phyloP scores from a whole-genome alignment of 2,329 filamentous ascomycete species.

The Mariannaea sp. region DNA sequence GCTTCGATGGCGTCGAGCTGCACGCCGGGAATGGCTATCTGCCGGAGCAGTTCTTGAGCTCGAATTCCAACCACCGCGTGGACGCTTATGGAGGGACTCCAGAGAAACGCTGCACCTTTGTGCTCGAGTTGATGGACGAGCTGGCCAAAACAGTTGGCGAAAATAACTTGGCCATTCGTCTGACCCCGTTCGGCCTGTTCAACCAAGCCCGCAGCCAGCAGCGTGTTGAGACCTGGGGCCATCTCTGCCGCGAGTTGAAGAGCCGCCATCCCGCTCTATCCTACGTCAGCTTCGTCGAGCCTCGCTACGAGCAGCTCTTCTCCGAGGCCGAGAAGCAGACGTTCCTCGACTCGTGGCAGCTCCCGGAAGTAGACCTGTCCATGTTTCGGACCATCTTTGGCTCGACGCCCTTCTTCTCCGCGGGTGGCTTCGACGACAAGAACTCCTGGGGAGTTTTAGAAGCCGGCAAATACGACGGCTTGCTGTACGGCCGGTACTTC shows the following conservation, averaged over 20 bases:
- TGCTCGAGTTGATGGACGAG: slow-evolving; percentile 57
- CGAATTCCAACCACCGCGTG: slow-evolving; percentile 44
- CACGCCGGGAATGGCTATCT: slow-evolving; percentile 49
- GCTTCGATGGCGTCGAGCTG: slow-evolving; percentile 53
- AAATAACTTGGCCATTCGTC: slow-evolving; percentile 50
- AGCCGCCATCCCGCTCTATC: slow-evolving; percentile 48
- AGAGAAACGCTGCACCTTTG: slow-evolving; percentile 53
- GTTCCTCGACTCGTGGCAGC: slow-evolving; percentile 54
- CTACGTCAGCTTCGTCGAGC: slow-evolving; percentile 62
- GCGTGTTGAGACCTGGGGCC: slow-evolving; percentile 57
- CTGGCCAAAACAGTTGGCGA: slow-evolving; percentile 51
- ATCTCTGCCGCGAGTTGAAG: slow-evolving; percentile 56
- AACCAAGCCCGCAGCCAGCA: slow-evolving; percentile 57
- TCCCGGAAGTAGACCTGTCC: slow-evolving; percentile 50
- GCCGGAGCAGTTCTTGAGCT: slow-evolving; percentile 46
- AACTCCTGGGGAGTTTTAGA: slow-evolving; percentile 53
- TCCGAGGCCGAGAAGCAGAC: slow-evolving; percentile 53
- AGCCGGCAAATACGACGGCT: slow-evolving; percentile 52
- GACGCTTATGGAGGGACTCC: slow-evolving; percentile 44
- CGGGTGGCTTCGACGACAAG: slow-evolving; percentile 57
- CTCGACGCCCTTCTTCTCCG: slow-evolving; percentile 59
- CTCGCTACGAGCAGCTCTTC: slow-evolving; percentile 58
- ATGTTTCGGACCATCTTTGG: slow-evolving; percentile 57
- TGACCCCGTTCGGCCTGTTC: slow-evolving; percentile 56
- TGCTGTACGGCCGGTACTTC: slow-evolving; percentile 54